Percentiles rank a stretch among this genome's conserved stretches.
Conservation (phyloP, 2,329 filamentous ascomycete genomes). For the Colletotrichum agaves region DNA sequence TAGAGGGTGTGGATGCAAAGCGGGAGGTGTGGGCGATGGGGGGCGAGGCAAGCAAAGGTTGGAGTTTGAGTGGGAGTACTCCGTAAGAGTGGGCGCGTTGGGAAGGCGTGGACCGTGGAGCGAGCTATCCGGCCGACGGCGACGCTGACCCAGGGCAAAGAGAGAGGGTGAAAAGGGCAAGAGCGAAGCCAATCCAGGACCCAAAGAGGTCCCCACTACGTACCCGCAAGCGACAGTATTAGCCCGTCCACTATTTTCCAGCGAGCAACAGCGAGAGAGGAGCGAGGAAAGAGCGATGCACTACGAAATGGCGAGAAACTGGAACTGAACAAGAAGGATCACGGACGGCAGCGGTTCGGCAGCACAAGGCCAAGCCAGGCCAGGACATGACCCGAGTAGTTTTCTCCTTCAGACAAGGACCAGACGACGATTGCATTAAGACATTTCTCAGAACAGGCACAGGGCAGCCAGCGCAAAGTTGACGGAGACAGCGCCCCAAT, state of each 20-base stretch:
- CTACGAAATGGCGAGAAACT: too few relatives aligned
- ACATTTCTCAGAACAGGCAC: constrained; percentile 5
- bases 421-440: not conserved
- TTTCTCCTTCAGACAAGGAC: not conserved
- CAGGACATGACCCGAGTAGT: not conserved
- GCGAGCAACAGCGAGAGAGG: constrained; percentile 20
- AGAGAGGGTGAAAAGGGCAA: constrained; percentile 10
- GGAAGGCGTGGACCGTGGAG: constrained; percentile 6
- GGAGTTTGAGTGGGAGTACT: constrained; percentile 11
- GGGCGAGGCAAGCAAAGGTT: not conserved
- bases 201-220: constrained; percentile 28
- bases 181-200: constrained; percentile 20
- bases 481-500: not conserved
- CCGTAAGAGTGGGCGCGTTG: not conserved
- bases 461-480: constrained; percentile 4
- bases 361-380: constrained; percentile 9
- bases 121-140: constrained; percentile 31
- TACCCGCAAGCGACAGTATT: constrained; percentile 33
- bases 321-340: not conserved
- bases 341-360: constrained; percentile 22
- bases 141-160: constrained; percentile 28
- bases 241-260: constrained; percentile 12
- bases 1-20: constrained; percentile 7
- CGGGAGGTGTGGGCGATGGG: not conserved
- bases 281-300: constrained; percentile 31